A percentile compares a stretch with the other conserved stretches of the same genome.
These are phyloP conservation scores for Aureobasidium sp. DNA, from an alignment of 2,329 filamentous ascomycete species.

Conservation along the genomic window DNA sequence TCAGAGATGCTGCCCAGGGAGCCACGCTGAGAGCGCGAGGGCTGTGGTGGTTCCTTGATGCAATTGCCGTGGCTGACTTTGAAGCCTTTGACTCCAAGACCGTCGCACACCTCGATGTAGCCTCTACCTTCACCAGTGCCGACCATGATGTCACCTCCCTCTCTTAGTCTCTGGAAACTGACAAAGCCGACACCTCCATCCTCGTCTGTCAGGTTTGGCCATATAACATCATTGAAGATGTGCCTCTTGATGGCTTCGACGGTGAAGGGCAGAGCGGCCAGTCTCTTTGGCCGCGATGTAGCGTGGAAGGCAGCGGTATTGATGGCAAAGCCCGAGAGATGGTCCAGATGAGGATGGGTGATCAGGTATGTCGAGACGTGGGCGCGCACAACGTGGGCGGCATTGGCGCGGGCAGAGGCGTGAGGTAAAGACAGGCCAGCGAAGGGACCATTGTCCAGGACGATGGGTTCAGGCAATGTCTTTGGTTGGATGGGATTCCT, in stretches of 20 bases:
- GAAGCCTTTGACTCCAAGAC: conserved; percentile 81
- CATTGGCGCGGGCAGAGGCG: conserved; percentile 65
- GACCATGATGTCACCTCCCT: conserved; percentile 78
- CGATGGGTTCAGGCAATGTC: conserved; percentile 37
- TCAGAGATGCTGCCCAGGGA: conserved; percentile 36
- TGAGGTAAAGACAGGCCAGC: conserved; percentile 66
- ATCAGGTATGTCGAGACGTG: conserved; percentile 85
- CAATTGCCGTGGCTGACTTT: conserved; percentile 86
- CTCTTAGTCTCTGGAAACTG: conserved; percentile 79
- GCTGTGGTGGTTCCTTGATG: conserved; percentile 49
- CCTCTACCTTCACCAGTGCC: conserved; percentile 73
- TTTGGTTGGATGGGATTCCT: conserved; percentile 25
- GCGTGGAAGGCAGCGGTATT: conserved; percentile 85
- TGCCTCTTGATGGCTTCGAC: conserved; percentile 87
- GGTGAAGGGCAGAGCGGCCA: conserved; percentile 82
- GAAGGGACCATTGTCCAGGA: conserved; percentile 64
- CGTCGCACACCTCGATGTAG: conserved; percentile 83
- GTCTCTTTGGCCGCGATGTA: conserved; percentile 67
- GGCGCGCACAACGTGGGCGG: conserved; percentile 67
- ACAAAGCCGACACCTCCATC: conserved; percentile 89
- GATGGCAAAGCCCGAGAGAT: conserved; percentile 83
- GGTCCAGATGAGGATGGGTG: conserved; percentile 95
- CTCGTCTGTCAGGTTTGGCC: conserved; percentile 95
- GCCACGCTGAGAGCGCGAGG: conserved; percentile 33
- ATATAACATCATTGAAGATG: conserved; percentile 96